Base-by-base conservation (phyloP, 306 rosid genomes). In the Cicer judaicum region DNA sequence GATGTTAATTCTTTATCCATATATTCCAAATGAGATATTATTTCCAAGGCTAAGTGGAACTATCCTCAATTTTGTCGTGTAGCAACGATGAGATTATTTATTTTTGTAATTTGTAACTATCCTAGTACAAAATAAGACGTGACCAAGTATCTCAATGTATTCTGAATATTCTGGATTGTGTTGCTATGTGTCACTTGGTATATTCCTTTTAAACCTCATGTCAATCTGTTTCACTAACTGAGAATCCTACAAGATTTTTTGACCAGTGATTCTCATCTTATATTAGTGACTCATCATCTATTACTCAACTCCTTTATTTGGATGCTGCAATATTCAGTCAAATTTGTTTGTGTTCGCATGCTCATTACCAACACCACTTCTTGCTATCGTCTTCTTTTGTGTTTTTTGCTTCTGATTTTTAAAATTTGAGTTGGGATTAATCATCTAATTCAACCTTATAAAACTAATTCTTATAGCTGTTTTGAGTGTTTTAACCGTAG, bases 171-270 rank as follows among this genome's bases (percentile, higher is more conserved):
- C 61, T 56, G 47, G 50, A 11, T 16, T 55, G 75, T 21, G 9
- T 54, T 64, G 59, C 73, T 53, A 19, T 41, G 8, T 57, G 81
- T 44, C 74, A 42, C 24, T 8, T 50, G 55, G 69, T 19, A 78
- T 73, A 77, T 79, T 82, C 86, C 66, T 40, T 42, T 55, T 48
- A 21, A 65, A 69, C 63, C 44, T 46, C 24, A 62, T 73, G 49
- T 80, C 15, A 14, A 15, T n/a, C 66, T 21, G 47, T 76, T 61
- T 21, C 41, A 70, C 39, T 42, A 49, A 43, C 21, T 50, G 63
- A 76, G 68, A 61, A 38, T 57, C 12, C 72, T 48, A 8, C 12
- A 19, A 39, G 76, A 49, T 16, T 8, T 61, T 64, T 62, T 18
- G 40, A 61, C 55, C 39, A 0, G 10, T 43, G n/a, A 11, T 24